Conservation (phyloP, 306 rosid species). For the Mucuna pruriens region DNA sequence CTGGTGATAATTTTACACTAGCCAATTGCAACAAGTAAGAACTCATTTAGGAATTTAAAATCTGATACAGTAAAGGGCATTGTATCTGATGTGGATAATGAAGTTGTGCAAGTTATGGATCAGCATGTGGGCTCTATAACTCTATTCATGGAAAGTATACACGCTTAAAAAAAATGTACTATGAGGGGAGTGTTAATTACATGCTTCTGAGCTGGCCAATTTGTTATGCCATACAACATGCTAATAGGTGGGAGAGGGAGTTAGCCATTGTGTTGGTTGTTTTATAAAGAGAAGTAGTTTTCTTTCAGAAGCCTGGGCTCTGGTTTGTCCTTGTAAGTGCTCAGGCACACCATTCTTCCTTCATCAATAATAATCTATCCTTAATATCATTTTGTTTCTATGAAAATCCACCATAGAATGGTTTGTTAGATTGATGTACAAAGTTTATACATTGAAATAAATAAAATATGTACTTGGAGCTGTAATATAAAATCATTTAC, state of each 20-base stretch:
- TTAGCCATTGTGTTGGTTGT: not conserved
- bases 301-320: not conserved
- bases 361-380: not conserved
- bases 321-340: not conserved
- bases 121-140: no score
- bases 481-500: not conserved
- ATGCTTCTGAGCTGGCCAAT: not conserved
- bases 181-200: not conserved
- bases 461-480: not conserved
- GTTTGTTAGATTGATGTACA: conserved; percentile 13
- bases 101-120: no score
- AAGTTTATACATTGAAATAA: not conserved
- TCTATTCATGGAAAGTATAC: no score
- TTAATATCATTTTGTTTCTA: not conserved
- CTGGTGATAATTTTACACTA: conserved; percentile 63
- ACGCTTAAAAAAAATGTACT: not conserved
- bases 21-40: conserved; percentile 76
- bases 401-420: not conserved
- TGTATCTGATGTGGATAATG: no score
- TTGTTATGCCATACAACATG: not conserved
- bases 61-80: no score
- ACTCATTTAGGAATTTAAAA: not conserved
- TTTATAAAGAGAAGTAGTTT: not conserved
- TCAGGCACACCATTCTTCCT: not conserved
- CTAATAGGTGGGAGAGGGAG: not conserved